Conservation (phyloP, 2,329 filamentous ascomycete species). For the Exophiala dermatitidis region DNA sequence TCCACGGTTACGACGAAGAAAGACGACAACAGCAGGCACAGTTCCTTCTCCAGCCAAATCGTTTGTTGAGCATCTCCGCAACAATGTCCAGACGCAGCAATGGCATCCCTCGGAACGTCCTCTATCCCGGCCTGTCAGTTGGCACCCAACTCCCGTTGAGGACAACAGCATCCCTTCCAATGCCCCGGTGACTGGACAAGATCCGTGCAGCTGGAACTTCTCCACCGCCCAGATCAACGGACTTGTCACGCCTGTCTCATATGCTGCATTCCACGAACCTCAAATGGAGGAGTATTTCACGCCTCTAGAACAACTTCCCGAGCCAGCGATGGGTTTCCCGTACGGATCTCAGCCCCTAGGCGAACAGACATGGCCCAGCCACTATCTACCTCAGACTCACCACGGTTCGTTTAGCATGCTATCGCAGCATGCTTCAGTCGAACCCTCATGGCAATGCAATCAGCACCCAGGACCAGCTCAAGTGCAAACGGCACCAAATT, state of each 20-base stretch:
- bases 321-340: slow-evolving; percentile 2
- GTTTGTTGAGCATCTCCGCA: slow-evolving; percentile 22
- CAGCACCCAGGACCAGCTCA: slow-evolving; percentile 2
- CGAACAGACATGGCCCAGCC: slow-evolving; percentile 12
- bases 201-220: slow-evolving; percentile 11
- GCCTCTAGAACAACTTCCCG: slow-evolving; percentile 20
- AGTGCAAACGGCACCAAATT: slow-evolving; percentile 24
- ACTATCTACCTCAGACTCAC: not conserved
- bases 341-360: slow-evolving; percentile 6
- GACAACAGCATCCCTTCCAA: slow-evolving; percentile 5
- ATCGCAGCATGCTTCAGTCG: not conserved
- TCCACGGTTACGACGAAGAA: slow-evolving; percentile 19
- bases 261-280: slow-evolving; percentile 22
- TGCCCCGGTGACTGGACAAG: slow-evolving; percentile 2
- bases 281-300: slow-evolving; percentile 23
- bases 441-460: slow-evolving; percentile 9
- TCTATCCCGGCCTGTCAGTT: slow-evolving; percentile 24
- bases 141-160: slow-evolving; percentile 23
- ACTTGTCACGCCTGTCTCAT: slow-evolving; percentile 24
- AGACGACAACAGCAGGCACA: slow-evolving; percentile 21
- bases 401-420: slow-evolving; percentile 1
- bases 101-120: slow-evolving; percentile 1
- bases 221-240: slow-evolving; percentile 24
- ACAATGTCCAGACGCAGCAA: slow-evolving; percentile 9
- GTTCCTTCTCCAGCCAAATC: slow-evolving; percentile 20